Evolutionary conservation across 768 basidiomycete genomes (phyloP), one percentile per base, ranked within the genome.

Genomic region (Suillus clintonianus): DNA sequence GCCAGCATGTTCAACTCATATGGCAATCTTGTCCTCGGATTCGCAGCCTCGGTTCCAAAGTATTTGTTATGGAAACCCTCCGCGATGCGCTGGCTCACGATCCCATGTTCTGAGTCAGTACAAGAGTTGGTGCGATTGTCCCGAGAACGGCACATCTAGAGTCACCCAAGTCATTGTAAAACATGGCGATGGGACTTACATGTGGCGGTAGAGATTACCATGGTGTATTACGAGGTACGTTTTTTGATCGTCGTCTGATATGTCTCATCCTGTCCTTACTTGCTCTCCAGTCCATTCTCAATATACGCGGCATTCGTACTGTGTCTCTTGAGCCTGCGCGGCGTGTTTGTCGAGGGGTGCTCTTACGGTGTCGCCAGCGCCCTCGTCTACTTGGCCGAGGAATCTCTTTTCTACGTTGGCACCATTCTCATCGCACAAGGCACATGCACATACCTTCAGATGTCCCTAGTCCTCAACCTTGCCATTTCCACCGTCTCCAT

Each of bases 321-420:
- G 95, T 97, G 92, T 86, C 90, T 5, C 87, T 98, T 63, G 91
- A 92, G 63, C 66, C 79, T 90, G 43, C 82, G 82, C 30, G 91
- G 94, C n/a, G 95, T 93, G 0, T 92, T 95, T 70, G 86, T 92
- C 19, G 88, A 94, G 69, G 97, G 96, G 3, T 87, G 91, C 72
- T 90, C 92, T 0, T 88, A 87, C 64, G 95, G 94, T 11, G 83
- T 94, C 22, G 86, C 90, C 7, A 1, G 86, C 62, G 89, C 89
- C 0, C 80, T 98, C 64, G 93, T 95, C 59, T 95, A 97, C 72
- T 82, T 94, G 27, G 88, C 93, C 0, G 92, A 98, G 76, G 97
- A 94, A 0, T 80, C 97, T 17, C 81, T 99, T 58, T 96, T 97
- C 79, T 97, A 91, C 70, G 89, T 95, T 58, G 93, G 94, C 48